phyloP scores from a whole-genome alignment of 75 land plant genomes.

The Chamaecyparis obtusa region DNA sequence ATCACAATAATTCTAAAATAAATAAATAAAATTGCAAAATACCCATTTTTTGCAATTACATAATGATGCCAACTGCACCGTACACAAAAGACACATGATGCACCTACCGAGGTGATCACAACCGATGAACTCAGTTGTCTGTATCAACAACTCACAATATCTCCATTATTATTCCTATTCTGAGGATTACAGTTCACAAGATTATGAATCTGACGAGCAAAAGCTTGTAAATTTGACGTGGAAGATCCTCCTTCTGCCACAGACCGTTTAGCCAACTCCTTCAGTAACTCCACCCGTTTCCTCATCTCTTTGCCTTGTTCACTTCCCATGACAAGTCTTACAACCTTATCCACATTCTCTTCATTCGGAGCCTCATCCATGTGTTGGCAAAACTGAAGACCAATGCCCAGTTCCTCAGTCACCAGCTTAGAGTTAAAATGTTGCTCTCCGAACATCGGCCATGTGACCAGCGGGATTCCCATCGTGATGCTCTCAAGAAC shows the following conservation, averaged over 20 bases:
- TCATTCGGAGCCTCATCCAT: background rate
- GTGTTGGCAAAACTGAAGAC: background rate
- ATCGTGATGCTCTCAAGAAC: background rate
- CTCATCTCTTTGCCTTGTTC: background rate
- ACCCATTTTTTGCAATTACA: too few relatives aligned
- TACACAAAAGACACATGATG: too few relatives aligned
- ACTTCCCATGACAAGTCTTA: background rate
- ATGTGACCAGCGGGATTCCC: background rate
- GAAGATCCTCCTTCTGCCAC: background rate
- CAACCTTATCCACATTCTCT: background rate
- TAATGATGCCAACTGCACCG: too few relatives aligned
- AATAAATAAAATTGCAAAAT: too few relatives aligned
- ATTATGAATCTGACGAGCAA: background rate
- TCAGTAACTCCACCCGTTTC: background rate
- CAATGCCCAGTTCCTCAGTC: background rate
- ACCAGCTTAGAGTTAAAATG: background rate
- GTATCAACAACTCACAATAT: too few relatives aligned
- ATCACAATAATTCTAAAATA: too few relatives aligned
- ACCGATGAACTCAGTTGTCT: too few relatives aligned
- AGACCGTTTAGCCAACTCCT: background rate
- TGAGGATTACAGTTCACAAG: background rate
- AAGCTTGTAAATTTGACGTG: background rate
- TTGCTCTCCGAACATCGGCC: background rate
- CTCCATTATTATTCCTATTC: too few relatives aligned
- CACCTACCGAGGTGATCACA: too few relatives aligned